A percentile compares a stretch with the other conserved stretches of the same genome.
Evolutionary conservation across 257 asterid genomes (phyloP).

Genomic region (Solanum sitiens): DNA sequence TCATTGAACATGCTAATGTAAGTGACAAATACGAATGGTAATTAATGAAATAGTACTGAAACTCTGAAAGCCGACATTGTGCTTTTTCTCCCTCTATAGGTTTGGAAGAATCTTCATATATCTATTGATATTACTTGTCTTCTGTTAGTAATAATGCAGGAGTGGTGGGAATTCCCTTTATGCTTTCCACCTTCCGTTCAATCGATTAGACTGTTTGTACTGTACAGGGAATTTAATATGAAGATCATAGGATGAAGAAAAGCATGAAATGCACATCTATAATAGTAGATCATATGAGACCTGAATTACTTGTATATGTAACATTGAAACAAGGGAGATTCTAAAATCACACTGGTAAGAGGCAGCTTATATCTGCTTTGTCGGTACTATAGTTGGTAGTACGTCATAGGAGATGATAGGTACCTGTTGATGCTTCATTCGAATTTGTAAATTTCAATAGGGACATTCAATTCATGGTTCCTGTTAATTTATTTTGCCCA

Average conservation of each 20-base stretch:
- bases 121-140: neutral
- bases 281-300: neutral
- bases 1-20: constrained; percentile 73
- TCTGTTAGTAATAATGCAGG: constrained; percentile 72
- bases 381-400: neutral
- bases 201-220: neutral
- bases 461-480: neutral
- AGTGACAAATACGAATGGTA: constrained; percentile 1
- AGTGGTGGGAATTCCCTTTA: constrained; percentile 53
- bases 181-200: constrained; percentile 10
- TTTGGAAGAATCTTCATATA: neutral
- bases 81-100: neutral
- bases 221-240: neutral
- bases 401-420: neutral
- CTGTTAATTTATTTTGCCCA: neutral
- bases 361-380: neutral
- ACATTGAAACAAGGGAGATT: neutral
- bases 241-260: neutral
- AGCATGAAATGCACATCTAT: neutral
- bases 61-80: neutral
- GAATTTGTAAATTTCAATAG: neutral
- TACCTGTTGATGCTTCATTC: neutral
- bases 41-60: neutral
- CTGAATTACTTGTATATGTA: neutral
- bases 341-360: neutral